A percentile compares a stretch with the other conserved stretches of the same genome.
phyloP scores from a whole-genome alignment of 78 protist species.

The Planoprotostelium fungivorum region DNA sequence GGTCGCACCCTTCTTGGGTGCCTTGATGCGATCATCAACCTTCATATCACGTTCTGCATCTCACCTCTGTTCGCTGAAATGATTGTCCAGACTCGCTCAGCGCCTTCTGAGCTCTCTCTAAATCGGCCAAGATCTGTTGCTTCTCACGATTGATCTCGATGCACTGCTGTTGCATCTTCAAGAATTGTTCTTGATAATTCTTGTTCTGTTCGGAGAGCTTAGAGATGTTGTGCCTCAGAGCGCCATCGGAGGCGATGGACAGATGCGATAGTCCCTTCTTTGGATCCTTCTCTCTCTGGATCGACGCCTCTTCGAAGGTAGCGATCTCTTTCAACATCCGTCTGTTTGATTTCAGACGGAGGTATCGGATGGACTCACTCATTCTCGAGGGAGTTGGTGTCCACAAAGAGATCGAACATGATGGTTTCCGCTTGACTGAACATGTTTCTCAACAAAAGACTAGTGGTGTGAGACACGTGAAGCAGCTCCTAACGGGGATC shows the following conservation, averaged over 20 bases:
- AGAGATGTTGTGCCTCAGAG: neutral
- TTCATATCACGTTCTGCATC: no score
- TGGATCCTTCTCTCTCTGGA: neutral
- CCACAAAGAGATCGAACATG: neutral
- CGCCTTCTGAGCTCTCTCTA: neutral
- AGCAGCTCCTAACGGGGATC: neutral
- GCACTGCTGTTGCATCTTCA: neutral
- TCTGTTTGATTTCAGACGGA: neutral
- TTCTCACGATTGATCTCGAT: neutral
- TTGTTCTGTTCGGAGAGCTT: neutral
- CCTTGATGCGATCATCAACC: no score
- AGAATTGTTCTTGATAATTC: neutral
- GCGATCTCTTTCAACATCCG: neutral
- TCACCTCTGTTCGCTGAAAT: neutral
- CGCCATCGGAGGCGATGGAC: neutral
- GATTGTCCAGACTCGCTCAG: neutral
- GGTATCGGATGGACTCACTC: neutral
- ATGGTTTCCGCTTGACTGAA: neutral
- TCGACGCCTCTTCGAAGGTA: neutral
- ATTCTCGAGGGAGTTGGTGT: neutral
- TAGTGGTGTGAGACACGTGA: neutral
- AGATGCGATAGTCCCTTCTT: neutral
- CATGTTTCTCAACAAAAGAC: neutral
- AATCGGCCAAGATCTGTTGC: neutral
- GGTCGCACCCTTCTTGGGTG: no score